A percentile compares a stretch with the other conserved stretches of the same genome.
These are phyloP conservation scores for Friedmanniomyces endolithicus DNA, from an alignment of 495 filamentous ascomycete species.

Conservation along the genomic window DNA sequence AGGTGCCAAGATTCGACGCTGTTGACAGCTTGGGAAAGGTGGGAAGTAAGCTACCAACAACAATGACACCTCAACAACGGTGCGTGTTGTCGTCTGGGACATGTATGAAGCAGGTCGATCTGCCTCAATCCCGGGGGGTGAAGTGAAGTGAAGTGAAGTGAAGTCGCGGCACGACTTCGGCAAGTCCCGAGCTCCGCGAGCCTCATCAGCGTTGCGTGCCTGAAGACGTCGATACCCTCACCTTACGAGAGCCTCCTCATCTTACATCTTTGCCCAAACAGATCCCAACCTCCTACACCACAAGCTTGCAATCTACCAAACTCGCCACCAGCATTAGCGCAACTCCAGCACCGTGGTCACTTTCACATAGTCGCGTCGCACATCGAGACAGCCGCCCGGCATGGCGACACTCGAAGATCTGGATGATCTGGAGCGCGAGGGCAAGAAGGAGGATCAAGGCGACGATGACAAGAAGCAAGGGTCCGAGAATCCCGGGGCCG, in stretches of 20 bases:
- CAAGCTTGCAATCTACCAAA: no score
- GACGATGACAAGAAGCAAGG: conserved; percentile 33
- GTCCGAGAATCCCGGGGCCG: conserved; percentile 58
- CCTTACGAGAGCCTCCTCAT: no score
- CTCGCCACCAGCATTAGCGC: neutral
- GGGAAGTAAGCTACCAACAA: no score
- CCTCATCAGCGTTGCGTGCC: conserved; percentile 7
- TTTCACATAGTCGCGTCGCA: neutral
- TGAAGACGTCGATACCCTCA: neutral
- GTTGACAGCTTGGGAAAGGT: no score
- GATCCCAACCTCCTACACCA: no score
- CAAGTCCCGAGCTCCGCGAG: neutral
- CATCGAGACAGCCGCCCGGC: conserved; percentile 10
- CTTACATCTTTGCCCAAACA: no score
- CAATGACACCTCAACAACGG: no score
- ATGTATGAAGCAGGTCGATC: no score
- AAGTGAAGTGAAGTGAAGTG: no score
- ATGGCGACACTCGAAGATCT: conserved; percentile 87
- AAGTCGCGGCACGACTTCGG: neutral
- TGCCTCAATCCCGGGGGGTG: no score
- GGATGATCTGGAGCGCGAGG: conserved; percentile 64
- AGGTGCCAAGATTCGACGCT: no score
- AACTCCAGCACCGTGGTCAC: neutral
- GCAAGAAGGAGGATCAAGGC: conserved; percentile 44
- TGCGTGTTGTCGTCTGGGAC: no score